phyloP scores from a whole-genome alignment of 306 rosid genomes.

The Lotus japonicus region DNA sequence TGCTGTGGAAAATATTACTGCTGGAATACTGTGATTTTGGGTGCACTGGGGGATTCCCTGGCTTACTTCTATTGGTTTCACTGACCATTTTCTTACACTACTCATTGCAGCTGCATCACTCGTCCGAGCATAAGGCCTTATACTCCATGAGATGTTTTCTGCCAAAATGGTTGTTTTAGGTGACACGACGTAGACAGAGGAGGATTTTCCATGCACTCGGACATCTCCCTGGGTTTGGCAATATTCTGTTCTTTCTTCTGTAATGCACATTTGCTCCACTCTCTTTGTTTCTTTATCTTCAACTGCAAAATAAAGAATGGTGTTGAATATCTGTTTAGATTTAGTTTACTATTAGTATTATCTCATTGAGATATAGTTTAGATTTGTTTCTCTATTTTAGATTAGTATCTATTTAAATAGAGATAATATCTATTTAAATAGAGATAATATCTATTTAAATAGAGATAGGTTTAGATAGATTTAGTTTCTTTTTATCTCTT shows the following conservation, averaged over 20 bases:
- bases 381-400: no score
- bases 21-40: conserved; percentile 51
- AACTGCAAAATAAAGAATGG: conserved; percentile 23
- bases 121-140: conserved; percentile 77
- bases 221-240: conserved; percentile 52
- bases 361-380: no score
- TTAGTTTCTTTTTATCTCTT: no score
- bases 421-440: no score
- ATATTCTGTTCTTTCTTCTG: conserved; percentile 47
- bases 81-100: conserved; percentile 52
- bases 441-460: no score
- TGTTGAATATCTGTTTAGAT: no score
- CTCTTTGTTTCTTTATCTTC: conserved; percentile 26
- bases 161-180: conserved; percentile 16
- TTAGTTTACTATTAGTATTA: no score
- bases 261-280: conserved; percentile 40
- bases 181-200: conserved; percentile 43
- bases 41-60: conserved; percentile 40
- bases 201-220: conserved; percentile 45
- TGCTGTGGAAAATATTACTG: conserved; percentile 58
- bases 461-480: no score
- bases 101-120: conserved; percentile 47
- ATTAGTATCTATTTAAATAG: no score
- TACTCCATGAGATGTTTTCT: conserved; percentile 44
- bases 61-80: conserved; percentile 21